These are phyloP conservation scores for Arxiozyma heterogenica DNA, from an alignment of 1,139 yeast genomes.

Conservation along the genomic window DNA sequence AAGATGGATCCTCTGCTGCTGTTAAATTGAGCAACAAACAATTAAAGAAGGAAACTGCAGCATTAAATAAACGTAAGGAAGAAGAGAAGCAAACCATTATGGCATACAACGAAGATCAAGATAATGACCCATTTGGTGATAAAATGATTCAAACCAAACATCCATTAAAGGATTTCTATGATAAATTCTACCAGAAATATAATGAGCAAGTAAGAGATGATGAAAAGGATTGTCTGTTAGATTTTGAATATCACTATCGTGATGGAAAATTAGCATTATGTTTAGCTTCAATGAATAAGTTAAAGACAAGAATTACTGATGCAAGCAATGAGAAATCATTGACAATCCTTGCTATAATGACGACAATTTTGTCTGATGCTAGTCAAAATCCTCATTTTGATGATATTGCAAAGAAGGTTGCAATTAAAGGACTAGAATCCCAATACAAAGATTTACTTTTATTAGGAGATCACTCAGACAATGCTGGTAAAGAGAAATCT, in stretches of 20 bases:
- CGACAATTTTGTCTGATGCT: constrained; percentile 17
- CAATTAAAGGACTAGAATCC: constrained; percentile 31
- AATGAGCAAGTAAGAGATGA: constrained; percentile 28
- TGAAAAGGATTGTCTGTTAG: constrained; percentile 34
- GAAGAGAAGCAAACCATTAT: constrained; percentile 32
- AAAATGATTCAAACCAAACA: constrained; percentile 29
- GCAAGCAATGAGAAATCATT: not conserved
- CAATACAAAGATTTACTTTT: constrained; percentile 22
- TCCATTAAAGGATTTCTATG: constrained; percentile 36
- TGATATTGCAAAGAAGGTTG: constrained; percentile 31
- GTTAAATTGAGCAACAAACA: constrained; percentile 26
- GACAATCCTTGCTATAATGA: constrained; percentile 1
- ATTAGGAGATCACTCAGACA: constrained; percentile 13
- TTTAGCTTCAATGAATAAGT: constrained; percentile 35
- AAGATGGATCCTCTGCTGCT: constrained; percentile 14
- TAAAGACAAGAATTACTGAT: not conserved
- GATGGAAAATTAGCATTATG: constrained; percentile 41
- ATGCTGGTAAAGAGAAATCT: constrained; percentile 3
- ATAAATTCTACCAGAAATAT: constrained; percentile 33
- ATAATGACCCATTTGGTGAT: constrained; percentile 39
- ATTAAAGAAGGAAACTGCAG: constrained; percentile 35
- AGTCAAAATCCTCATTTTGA: constrained; percentile 20
- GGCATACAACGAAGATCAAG: constrained; percentile 32
- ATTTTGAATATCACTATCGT: constrained; percentile 37
- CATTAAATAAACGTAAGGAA: constrained; percentile 32